Evolutionary conservation across 1,284 basidiomycete genomes (phyloP).

Genomic region (Porodaedalea pini): DNA sequence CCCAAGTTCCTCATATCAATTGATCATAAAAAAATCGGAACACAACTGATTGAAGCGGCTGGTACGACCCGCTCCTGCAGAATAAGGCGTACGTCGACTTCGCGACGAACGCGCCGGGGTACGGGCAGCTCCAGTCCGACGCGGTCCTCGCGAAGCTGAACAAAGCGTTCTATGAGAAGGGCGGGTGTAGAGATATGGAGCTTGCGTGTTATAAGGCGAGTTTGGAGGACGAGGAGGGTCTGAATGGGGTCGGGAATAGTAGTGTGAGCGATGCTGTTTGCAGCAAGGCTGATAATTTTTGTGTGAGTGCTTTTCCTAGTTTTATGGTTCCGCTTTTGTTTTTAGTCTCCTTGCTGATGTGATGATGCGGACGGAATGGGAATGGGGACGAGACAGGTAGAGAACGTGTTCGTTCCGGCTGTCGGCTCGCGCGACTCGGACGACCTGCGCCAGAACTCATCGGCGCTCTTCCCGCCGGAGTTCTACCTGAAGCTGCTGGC

Average conservation of each 20-base stretch:
- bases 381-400: constrained; percentile 32
- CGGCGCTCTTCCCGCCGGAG: constrained; percentile 52
- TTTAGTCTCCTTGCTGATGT: neutral
- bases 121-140: constrained; percentile 54
- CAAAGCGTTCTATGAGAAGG: constrained; percentile 41
- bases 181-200: constrained; percentile 52
- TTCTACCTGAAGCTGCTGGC: constrained; percentile 49
- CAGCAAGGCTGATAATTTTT: constrained; percentile 48
- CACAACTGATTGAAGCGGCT: constrained; percentile 43
- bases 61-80: constrained; percentile 64
- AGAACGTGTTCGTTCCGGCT: constrained; percentile 47
- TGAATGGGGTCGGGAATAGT: constrained; percentile 33
- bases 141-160: constrained; percentile 46
- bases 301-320: constrained; percentile 37
- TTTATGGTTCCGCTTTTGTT: neutral
- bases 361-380: neutral
- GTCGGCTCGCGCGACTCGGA: constrained; percentile 49
- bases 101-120: constrained; percentile 58
- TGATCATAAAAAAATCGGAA: neutral
- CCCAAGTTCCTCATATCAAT: neutral
- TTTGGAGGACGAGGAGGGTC: constrained; percentile 16
- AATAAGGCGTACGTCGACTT: constrained; percentile 59
- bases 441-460: constrained; percentile 55
- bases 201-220: constrained; percentile 49
- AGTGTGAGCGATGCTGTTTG: constrained; percentile 47